Base-by-base conservation (phyloP, 1,284 basidiomycete species). In the Malassezia sympodialis region DNA sequence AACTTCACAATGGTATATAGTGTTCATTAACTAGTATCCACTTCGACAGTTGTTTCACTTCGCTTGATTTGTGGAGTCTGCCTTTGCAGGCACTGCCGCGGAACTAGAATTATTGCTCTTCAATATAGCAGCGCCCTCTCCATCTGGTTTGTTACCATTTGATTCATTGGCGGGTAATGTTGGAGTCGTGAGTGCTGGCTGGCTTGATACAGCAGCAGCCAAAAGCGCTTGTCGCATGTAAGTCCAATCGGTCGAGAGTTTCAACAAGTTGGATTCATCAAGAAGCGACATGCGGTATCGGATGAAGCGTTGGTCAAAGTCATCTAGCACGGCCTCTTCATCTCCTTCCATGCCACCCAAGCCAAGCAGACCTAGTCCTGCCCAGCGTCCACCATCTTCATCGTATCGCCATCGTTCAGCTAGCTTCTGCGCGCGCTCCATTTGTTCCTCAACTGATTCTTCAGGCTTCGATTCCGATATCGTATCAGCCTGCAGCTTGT, bases 321-420 rank as follows among this genome's bases (percentile, higher is more conserved):
- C 71, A 45, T 73, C 71, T 40, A 73, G 34, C 15, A 73, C 68
- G 8, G 69, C 71, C 51, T 73, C 71, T 34, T 72, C 69, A 27
- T 73, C 71, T 23, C 72, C 69, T 41, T 73, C 71, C 71, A 73
- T 73, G 37, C 71, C 71, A 30, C 71, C 71, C 1, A 73, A 61
- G 11, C 69, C 66, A 7, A 63, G 60, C 4, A 73, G 68, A 31
- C 71, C 71, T 1, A 72, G 58, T 8, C 71, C 71, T 6, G 71
- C 71, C 52, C 66, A 73, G 15, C 66, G 61, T 6, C 71, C 71
- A 5, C 58, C 57, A 49, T 73, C 71, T 47, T 73, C 69, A 47
- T 73, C 69, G 53, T 73, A 73, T 21, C 69, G 57, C 71, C 71
- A 73, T 17, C 66, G 61, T 54, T 72, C 69, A 40, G 64, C 62